Base-by-base conservation (phyloP, 2,329 filamentous ascomycete species). In the Alternaria panax region DNA sequence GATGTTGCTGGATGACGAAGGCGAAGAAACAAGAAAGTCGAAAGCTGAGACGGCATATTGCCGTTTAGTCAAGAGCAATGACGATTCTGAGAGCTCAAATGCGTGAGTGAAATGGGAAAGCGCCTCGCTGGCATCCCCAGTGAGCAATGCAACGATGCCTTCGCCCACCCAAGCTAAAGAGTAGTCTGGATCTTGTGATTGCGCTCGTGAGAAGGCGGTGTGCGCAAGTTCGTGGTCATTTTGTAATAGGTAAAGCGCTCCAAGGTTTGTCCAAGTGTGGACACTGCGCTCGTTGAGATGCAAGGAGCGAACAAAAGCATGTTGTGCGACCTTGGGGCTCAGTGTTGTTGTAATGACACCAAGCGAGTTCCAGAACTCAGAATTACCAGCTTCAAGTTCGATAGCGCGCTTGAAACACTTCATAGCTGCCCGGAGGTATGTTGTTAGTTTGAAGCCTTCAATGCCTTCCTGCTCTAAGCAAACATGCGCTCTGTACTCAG, bases 291-390 rank as follows among this genome's bases (percentile, higher is more conserved):
- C 94, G 71, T 97, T 96, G 16, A 99, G 82, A 76, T 96, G 91
- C n/a, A 99, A 78, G 67, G 93, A 97, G 67, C 96, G 86, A 12
- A 97, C 90, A 69, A 99, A 94, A 0, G 95, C 88, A 76, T 99
- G 96, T 76, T 99, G 95, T 0, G 95, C 89, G 2, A 99, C 92
- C 57, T 90, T 88, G 0, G 93, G 90, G 72, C 92, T 97, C 66
- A 97, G 85, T 45, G 88, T 87, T 63, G 92, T 93, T 2, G 95
- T 97, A 25, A 92, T 92, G 4, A 98, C 92, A 50, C 94, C 95
- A 3, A 99, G 84, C 0, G 95, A 90, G 73, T 98, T 98, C 95
- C 95, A 99, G 77, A 98, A 98, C 67, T 98, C 94, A 0, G 92
- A 83, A 73, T 98, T 99, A 51, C 93, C 92, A 7, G 93, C 91